A percentile compares a stretch with the other conserved stretches of the same genome.
These are phyloP conservation scores for Lobosporangium transversale DNA, from an alignment of 192 early-diverging fungal genomes.

Conservation along the genomic window DNA sequence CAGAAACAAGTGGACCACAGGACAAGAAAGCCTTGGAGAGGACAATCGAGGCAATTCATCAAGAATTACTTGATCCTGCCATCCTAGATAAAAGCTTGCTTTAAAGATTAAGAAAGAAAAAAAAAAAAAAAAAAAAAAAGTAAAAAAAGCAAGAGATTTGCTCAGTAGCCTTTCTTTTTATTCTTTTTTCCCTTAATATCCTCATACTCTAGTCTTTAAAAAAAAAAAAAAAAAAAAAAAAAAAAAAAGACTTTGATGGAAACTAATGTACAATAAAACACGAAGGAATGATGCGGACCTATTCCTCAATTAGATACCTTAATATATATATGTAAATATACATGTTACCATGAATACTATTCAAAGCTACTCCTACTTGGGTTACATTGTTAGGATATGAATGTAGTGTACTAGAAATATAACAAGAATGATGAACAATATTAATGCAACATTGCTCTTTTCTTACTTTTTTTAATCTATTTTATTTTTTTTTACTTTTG, in stretches of 20 bases:
- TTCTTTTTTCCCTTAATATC: neutral
- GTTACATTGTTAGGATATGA: too few relatives aligned
- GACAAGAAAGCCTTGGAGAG: conserved; percentile 2
- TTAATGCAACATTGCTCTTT: too few relatives aligned
- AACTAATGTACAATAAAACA: neutral
- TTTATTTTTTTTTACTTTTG: too few relatives aligned
- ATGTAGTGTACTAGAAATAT: too few relatives aligned
- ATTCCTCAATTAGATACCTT: too few relatives aligned
- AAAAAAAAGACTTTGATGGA: neutral
- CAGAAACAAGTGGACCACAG: conserved; percentile 10
- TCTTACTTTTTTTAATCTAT: too few relatives aligned
- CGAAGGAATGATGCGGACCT: neutral
- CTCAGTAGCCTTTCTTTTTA: neutral
- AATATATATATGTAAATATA: too few relatives aligned
- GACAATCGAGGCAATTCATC: conserved; percentile 1
- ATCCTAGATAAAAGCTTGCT: conserved; percentile 4
- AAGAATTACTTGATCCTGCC: conserved; percentile 4
- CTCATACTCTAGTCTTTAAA: neutral
- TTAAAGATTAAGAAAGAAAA: neutral
- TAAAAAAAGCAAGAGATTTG: too few relatives aligned
- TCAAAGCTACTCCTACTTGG: too few relatives aligned
- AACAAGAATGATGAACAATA: too few relatives aligned
- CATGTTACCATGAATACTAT: too few relatives aligned
- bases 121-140: neutral
- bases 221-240: neutral